Percentiles rank a stretch among this genome's conserved stretches.
Evolutionary conservation across 768 basidiomycete genomes (phyloP).

Genomic region (Piloderma croceum): DNA sequence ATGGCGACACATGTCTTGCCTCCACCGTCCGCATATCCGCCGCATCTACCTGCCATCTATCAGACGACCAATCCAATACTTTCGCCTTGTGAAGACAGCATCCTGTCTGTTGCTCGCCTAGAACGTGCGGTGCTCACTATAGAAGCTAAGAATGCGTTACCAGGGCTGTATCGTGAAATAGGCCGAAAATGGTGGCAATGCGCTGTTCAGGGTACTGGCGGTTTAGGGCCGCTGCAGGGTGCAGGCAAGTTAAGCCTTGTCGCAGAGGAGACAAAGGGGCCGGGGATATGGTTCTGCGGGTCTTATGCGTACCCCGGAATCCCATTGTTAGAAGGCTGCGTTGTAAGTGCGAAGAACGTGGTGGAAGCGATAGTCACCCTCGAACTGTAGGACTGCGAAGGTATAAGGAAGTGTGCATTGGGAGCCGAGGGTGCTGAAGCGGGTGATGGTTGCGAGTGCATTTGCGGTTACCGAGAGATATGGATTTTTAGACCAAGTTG

Average conservation of each 20-base stretch:
- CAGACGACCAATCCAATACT: slow-evolving; percentile 76
- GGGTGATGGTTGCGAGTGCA: too few relatives aligned
- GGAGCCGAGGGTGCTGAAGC: too few relatives aligned
- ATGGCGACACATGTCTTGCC: slow-evolving; percentile 68
- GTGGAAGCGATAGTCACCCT: too few relatives aligned
- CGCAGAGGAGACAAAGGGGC: slow-evolving; percentile 21
- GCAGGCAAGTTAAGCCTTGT: slow-evolving; percentile 23
- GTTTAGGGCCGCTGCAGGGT: slow-evolving; percentile 50
- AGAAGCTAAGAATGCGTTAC: slow-evolving; percentile 46
- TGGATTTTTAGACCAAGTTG: too few relatives aligned
- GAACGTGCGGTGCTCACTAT: slow-evolving; percentile 58
- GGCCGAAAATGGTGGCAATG: slow-evolving; percentile 41
- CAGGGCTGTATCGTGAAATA: slow-evolving; percentile 36
- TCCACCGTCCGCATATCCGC: slow-evolving; percentile 29
- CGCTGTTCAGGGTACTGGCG: slow-evolving; percentile 29
- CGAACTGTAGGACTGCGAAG: too few relatives aligned
- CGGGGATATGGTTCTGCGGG: slow-evolving; percentile 68
- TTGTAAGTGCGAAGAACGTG: slow-evolving; percentile 61
- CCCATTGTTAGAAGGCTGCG: slow-evolving; percentile 76
- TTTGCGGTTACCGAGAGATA: too few relatives aligned
- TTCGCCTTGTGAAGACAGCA: slow-evolving; percentile 37
- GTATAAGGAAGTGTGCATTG: too few relatives aligned
- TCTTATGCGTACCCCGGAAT: slow-evolving; percentile 68
- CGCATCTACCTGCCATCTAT: slow-evolving; percentile 36
- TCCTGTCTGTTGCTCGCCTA: slow-evolving; percentile 54